These are phyloP conservation scores for Agastache rugosa DNA, from an alignment of 257 asterid species.

Conservation along the genomic window DNA sequence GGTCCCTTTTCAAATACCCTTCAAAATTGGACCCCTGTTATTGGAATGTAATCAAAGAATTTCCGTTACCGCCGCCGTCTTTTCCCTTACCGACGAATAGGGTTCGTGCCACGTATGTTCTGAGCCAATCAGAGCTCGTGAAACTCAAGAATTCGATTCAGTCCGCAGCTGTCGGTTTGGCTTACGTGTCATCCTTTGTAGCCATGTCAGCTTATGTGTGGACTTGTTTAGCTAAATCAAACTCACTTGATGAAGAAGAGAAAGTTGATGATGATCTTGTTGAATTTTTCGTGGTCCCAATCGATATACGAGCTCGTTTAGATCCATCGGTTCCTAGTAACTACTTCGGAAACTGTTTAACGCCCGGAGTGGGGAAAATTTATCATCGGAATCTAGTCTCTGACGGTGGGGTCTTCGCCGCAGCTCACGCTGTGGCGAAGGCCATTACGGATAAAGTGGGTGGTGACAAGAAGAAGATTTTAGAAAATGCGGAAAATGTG, in stretches of 20 bases:
- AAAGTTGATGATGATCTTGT: not conserved
- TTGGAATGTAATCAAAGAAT: slow-evolving; percentile 24
- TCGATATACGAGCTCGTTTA: slow-evolving; percentile 39
- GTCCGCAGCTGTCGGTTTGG: slow-evolving; percentile 32
- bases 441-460: slow-evolving; percentile 33
- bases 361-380: slow-evolving; percentile 25
- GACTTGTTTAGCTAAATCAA: slow-evolving; percentile 49
- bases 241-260: not conserved
- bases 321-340: slow-evolving; percentile 36
- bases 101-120: slow-evolving; percentile 48
- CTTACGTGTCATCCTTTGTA: slow-evolving; percentile 46
- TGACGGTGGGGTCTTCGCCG: slow-evolving; percentile 41
- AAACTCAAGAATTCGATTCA: slow-evolving; percentile 45
- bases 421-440: slow-evolving; percentile 36
- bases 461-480: slow-evolving; percentile 22
- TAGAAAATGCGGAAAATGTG: slow-evolving; percentile 32
- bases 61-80: not conserved
- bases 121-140: slow-evolving; percentile 39
- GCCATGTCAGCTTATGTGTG: slow-evolving; percentile 47
- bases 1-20: slow-evolving; percentile 40
- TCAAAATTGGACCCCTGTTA: slow-evolving; percentile 21
- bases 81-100: slow-evolving; percentile 41
- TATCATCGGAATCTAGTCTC: slow-evolving; percentile 20
- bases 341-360: slow-evolving; percentile 45
- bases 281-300: slow-evolving; percentile 41